Percentiles rank a stretch among this genome's conserved stretches.
Evolutionary conservation across 2,329 filamentous ascomycete species (phyloP).

Genomic region (Colletotrichum cereale): DNA sequence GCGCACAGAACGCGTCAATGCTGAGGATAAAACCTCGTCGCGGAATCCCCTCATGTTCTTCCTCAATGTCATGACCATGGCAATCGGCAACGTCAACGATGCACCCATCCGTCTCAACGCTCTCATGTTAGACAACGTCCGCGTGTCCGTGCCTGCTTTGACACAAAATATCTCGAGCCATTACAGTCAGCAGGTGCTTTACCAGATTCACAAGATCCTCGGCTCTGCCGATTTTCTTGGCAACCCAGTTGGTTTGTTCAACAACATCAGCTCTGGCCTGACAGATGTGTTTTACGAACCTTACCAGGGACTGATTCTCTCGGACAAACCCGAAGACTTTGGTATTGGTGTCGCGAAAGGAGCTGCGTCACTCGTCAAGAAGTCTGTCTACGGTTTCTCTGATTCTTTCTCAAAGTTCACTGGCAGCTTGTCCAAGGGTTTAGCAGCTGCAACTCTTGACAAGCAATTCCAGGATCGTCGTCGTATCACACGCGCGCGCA

Average conservation of each 20-base stretch:
- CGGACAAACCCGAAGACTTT: constrained; percentile 93
- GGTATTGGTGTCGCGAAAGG: constrained; percentile 96
- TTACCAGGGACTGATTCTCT: constrained; percentile 97
- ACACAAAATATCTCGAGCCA: constrained; percentile 90
- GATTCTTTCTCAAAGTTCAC: constrained; percentile 99
- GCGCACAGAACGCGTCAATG: constrained; percentile 95
- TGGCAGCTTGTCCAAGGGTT: constrained; percentile 94
- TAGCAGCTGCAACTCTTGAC: constrained; percentile 94
- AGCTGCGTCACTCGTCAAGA: constrained; percentile 97
- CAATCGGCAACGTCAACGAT: constrained; percentile 98
- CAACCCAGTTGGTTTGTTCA: constrained; percentile 97
- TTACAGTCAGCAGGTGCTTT: constrained; percentile 95
- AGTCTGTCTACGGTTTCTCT: constrained; percentile 96
- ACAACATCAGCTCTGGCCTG: constrained; percentile 96
- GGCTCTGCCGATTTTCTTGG: constrained; percentile 98
- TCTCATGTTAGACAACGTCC: constrained; percentile 92
- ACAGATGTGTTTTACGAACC: constrained; percentile 99
- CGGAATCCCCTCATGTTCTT: constrained; percentile 98
- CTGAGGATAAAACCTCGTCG: constrained; percentile 91
- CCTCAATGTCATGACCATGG: constrained; percentile 98
- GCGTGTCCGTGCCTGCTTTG: constrained; percentile 87
- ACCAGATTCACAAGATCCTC: constrained; percentile 96
- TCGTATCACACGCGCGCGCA: constrained; percentile 91
- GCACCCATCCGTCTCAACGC: constrained; percentile 95
- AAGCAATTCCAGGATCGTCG: constrained; percentile 98